These are phyloP conservation scores for Mycosphaerella sp. DNA, from an alignment of 2,329 filamentous ascomycete genomes.

Conservation along the genomic window DNA sequence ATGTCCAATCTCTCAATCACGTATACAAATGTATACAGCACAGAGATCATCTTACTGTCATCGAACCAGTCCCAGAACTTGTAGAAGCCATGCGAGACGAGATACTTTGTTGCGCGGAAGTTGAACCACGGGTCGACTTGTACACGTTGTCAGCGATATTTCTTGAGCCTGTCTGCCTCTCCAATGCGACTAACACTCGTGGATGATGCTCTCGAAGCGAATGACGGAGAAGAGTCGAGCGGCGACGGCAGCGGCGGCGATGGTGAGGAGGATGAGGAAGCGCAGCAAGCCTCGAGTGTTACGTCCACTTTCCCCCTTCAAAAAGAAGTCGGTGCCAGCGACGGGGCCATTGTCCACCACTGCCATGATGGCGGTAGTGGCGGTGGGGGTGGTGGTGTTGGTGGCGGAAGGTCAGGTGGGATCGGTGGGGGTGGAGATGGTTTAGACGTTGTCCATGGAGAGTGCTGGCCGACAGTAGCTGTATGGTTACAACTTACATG, in stretches of 20 bases:
- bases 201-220: slow-evolving; percentile 98
- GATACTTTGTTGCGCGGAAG: slow-evolving; percentile 95
- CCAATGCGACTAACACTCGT: slow-evolving; percentile 73
- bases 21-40: neutral
- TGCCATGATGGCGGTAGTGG: neutral
- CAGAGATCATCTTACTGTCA: slow-evolving; percentile 59
- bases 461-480: too few species aligned
- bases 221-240: slow-evolving; percentile 98
- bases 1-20: neutral
- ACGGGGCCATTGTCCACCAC: slow-evolving; percentile 17
- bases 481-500: too few species aligned
- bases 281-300: slow-evolving; percentile 80
- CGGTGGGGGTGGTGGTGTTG: neutral
- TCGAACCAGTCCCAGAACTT: slow-evolving; percentile 99
- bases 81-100: slow-evolving; percentile 95
- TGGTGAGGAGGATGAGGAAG: slow-evolving; percentile 82
- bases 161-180: neutral
- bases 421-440: too few species aligned
- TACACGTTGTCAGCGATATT: slow-evolving; percentile 13
- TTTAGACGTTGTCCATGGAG: too few species aligned
- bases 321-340: slow-evolving; percentile 44
- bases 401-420: too few species aligned
- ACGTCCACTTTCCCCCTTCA: slow-evolving; percentile 71
- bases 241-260: slow-evolving; percentile 83
- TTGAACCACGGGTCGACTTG: slow-evolving; percentile 99